A percentile compares a stretch with the other conserved stretches of the same genome.
These are phyloP conservation scores for Cutaneotrichosporon arboriforme DNA, from an alignment of 1,284 basidiomycete genomes.

Conservation along the genomic window DNA sequence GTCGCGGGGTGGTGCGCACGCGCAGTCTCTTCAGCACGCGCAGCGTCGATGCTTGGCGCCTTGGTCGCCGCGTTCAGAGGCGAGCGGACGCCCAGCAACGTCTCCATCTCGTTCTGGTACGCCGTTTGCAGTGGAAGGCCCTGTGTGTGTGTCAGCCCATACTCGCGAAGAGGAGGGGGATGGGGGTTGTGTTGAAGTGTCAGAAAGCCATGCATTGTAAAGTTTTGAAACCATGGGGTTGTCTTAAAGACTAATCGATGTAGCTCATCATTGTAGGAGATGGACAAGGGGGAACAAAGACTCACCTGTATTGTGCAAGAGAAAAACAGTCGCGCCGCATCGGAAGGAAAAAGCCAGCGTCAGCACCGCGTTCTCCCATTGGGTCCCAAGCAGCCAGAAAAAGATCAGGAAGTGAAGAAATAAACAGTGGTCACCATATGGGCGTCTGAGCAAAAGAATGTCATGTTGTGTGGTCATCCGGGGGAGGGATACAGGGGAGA, in stretches of 20 bases:
- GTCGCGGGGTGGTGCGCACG: slow-evolving; percentile 32
- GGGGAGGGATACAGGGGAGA: background rate
- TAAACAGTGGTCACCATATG: slow-evolving; percentile 43
- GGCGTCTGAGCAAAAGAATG: slow-evolving; percentile 48
- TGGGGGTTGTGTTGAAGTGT: slow-evolving; percentile 13
- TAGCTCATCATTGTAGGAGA: slow-evolving; percentile 37
- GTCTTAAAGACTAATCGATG: slow-evolving; percentile 51
- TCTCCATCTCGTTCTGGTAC: slow-evolving; percentile 43
- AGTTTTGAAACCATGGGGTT: slow-evolving; percentile 44
- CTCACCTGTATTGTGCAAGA: slow-evolving; percentile 35
- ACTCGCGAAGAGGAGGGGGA: background rate
- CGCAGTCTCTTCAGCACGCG: slow-evolving; percentile 12
- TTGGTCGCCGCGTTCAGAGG: slow-evolving; percentile 18
- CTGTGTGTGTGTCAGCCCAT: slow-evolving; percentile 25
- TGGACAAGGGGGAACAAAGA: slow-evolving; percentile 7
- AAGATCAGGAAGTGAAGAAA: slow-evolving; percentile 50
- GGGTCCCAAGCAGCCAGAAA: background rate
- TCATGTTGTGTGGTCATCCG: slow-evolving; percentile 45
- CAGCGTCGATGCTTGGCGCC: slow-evolving; percentile 4
- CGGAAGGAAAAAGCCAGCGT: slow-evolving; percentile 12
- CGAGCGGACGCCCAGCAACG: slow-evolving; percentile 31
- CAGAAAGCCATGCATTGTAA: slow-evolving; percentile 47
- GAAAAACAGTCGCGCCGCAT: background rate
- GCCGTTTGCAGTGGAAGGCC: slow-evolving; percentile 37
- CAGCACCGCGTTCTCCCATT: slow-evolving; percentile 11